Evolutionary conservation across 768 basidiomycete genomes (phyloP), one percentile per base, ranked within the genome.

Genomic region (Gloeophyllum trabeum): DNA sequence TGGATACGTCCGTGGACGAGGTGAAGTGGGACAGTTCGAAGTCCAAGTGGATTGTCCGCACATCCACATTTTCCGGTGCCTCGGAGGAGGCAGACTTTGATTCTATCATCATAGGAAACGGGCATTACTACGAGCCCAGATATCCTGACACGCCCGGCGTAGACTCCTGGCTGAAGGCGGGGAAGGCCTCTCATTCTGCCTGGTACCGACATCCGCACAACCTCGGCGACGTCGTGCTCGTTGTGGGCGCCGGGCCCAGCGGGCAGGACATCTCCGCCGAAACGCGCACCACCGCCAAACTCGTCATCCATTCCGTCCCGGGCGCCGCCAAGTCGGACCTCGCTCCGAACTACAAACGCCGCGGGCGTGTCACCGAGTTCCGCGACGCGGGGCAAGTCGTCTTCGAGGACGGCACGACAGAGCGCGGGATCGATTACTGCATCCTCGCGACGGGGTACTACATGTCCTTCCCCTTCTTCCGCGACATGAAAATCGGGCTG

Each of bases 401-500:
- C 24, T 81, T 85, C 48, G 72, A 70, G 45, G 81, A 82, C 45
- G 78, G 75, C 1, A 61, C 71, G 1, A 50, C 55, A 10, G 80
- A 82, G 53, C 48, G 58, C 24, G 65, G 63, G 4, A 63, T 89
- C 43, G 75, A 81, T 48, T 60, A 73, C 47, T 76, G 75, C 48
- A 75, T 88, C 41, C 60, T 89, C 14, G 87, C 84, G 2, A 91
- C 87, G 2, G 88, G 87, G 7, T 91, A 81, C 54, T 61, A 79
- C 40, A 59, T 72, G 35, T 61, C 70, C 10, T 76, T 79, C 48
- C 79, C 81, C 0, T 88, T 87, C 60, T 61, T 90, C 36, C 51
- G 61, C 2, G 40, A 57, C 4, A 51, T 69, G 22, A 56, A 50
- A 5, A 40, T 43, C 2, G 56, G 49, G 0, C 38, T 69, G 13